Percentiles rank a stretch among this genome's conserved stretches.
These are phyloP conservation scores for Heterobasidion annosum DNA, from an alignment of 1,284 basidiomycete genomes.

Conservation along the genomic window DNA sequence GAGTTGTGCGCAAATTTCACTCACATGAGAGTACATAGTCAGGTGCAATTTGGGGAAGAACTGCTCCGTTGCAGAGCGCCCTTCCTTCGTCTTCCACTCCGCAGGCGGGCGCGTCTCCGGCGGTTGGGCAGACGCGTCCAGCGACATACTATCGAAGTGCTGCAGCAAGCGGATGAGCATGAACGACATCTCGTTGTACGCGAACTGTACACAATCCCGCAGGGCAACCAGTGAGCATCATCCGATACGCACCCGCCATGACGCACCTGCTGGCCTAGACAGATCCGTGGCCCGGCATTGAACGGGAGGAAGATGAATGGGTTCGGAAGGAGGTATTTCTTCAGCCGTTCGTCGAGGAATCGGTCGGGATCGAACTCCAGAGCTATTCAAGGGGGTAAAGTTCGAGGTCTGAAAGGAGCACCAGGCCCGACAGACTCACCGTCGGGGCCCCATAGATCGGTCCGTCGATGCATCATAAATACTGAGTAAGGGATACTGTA, in stretches of 20 bases:
- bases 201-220: conserved; percentile 18
- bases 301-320: conserved; percentile 23
- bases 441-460: conserved; percentile 1
- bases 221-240: too few relatives aligned
- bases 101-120: conserved; percentile 16
- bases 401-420: not conserved
- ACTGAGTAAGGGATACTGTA: not conserved
- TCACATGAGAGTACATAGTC: not conserved
- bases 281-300: conserved; percentile 22
- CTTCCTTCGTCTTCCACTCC: conserved; percentile 16
- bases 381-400: conserved; percentile 4
- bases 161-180: conserved; percentile 31
- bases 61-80: conserved; percentile 18
- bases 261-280: conserved; percentile 15
- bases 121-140: conserved; percentile 21
- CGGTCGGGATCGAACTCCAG: conserved; percentile 23
- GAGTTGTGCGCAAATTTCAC: not conserved
- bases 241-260: not conserved
- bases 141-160: conserved; percentile 19
- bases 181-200: conserved; percentile 30
- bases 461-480: not conserved
- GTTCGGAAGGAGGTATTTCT: conserved; percentile 16
- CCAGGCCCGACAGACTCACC: not conserved
- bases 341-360: conserved; percentile 18
- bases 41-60: conserved; percentile 11